Base-by-base conservation (phyloP, 2,329 filamentous ascomycete genomes). In the Microthyrium microscopicum region DNA sequence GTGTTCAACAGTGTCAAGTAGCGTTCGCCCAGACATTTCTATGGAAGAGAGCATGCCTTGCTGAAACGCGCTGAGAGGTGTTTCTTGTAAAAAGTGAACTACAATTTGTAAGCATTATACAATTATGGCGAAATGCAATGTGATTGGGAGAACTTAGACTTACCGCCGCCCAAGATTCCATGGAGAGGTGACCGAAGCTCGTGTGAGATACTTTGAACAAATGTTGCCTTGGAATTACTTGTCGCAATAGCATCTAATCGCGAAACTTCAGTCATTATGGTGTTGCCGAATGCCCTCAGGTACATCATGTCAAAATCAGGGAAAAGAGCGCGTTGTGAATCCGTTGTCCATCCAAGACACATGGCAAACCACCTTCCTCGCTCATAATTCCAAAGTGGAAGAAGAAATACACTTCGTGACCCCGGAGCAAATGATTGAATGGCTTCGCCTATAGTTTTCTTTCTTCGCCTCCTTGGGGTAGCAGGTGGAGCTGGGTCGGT, bases 231-330 rank as follows among this genome's bases (percentile, higher is more conserved):
- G 3, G 48, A 46, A 26, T 51, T 44, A 11, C 46, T 46, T n/a
- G 48, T 42, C 18, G 61, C 60, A 24, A 62, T 49, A 1, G 64
- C 65, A 36, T 70, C 63, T 29, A 68, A 39, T 2, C 64, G 56
- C 0, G 62, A 58, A 1, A 74, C 52, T 33, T 75, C 70, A 0
- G 65, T 59, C 56, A 71, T 70, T 11, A 69, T 63, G 1, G 63
- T 61, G 34, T 64, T 62, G 0, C 60, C 61, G 39, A 72, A 70
- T 0, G 61, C 63, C 4, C 52, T 50, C 5, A 71, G 51, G 21
- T 64, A 66, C 7, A 56, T 62, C 3, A 73, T 51, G 24, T 71
- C 68, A 5, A 59, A 55, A 16, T 60, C 51, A 1, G 52, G 41
- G 0, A 57, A 58, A 20, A 71, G 61, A 3, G 56, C 47, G 3